Evolutionary conservation across 441 rosid species (phyloP).

Genomic region (Biscutella auriculata): DNA sequence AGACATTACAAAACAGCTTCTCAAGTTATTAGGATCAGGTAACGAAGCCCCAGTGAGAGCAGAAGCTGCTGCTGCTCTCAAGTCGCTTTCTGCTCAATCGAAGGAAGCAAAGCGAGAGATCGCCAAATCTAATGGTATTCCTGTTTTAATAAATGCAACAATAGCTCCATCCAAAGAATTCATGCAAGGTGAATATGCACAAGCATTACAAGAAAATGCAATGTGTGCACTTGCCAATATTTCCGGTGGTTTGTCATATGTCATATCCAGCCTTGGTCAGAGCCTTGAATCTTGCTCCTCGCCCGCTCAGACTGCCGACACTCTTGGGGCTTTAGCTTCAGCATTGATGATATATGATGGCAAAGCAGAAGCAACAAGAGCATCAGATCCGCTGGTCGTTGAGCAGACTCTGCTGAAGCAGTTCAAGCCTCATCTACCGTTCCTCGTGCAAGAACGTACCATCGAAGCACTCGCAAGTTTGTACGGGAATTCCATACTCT

Average conservation of each 20-base stretch:
- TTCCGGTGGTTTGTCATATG: constrained; percentile 95
- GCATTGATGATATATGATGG: constrained; percentile 96
- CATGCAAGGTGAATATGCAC: constrained; percentile 99
- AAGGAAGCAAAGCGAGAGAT: constrained; percentile 92
- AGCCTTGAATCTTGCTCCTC: constrained; percentile 98
- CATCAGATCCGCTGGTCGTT: constrained; percentile 63
- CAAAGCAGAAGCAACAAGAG: constrained; percentile 70
- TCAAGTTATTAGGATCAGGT: constrained; percentile 84
- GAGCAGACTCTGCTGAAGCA: constrained; percentile 89
- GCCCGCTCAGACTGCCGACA: constrained; percentile 93
- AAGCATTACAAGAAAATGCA: constrained; percentile 96
- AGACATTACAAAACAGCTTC: constrained; percentile 80
- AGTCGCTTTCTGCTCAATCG: constrained; percentile 87
- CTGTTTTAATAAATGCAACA: constrained; percentile 86
- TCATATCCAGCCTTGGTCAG: constrained; percentile 98
- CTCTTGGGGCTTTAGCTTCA: constrained; percentile 96
- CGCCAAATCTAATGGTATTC: constrained; percentile 86
- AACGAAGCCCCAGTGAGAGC: constrained; percentile 97
- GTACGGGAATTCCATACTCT: constrained; percentile 79
- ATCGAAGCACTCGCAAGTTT: constrained; percentile 98
- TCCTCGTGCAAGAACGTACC: constrained; percentile 97
- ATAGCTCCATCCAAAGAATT: constrained; percentile 99
- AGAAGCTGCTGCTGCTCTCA: constrained; percentile 96
- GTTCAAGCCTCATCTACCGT: constrained; percentile 74
- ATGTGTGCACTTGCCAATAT: constrained; percentile 99